Evolutionary conservation across 805 yeast species (phyloP), one percentile per base, ranked within the genome.

Genomic region (Kodamaea jinghongensis): DNA sequence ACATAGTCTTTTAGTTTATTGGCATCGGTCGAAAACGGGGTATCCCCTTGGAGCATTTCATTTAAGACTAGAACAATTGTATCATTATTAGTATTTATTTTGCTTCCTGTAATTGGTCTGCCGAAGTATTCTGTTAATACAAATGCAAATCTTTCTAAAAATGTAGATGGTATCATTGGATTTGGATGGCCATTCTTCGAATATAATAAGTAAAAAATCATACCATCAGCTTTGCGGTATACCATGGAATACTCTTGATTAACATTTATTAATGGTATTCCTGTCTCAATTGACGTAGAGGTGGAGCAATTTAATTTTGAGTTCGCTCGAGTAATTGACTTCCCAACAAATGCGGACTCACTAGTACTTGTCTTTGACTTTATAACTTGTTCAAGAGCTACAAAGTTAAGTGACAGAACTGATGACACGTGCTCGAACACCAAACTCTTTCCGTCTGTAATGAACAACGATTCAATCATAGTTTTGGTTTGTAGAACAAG

Each of bases 1-100:
- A 89, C 80, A 7, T 81, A 60, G 38, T 84, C 91, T 38, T 79
- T 68, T 26, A 91, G 57, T 34, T 78, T 73, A 56, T 87, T 86
- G 38, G 79, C 67, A 47, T 89, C 96, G 0, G 88, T 79, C 34
- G 76, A 66, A 46, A 76, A 76, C 2, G 96, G 95, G 25, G 73
- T 70, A 3, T 91, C 90, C 28, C 78, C 81, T 49, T 87, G 95
- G 10, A 89, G 54, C 79, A 86, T 78, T 54, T 86, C 93, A 52
- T 80, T 83, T 44, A 90, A 63, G 27, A 91, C 61, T 50, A 88
- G 66, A 23, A 84, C 73, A 32, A 89, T 61, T 1, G 85, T 78
- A 52, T 88, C 95, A 47, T 73, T 74, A 53, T 88, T 83, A 32
- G 83, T 75, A 39, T 76, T 81, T 8, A 93, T 62, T 48, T 81